These are phyloP conservation scores for Rubia peregrina DNA, from an alignment of 305 asterid species.

Conservation along the genomic window DNA sequence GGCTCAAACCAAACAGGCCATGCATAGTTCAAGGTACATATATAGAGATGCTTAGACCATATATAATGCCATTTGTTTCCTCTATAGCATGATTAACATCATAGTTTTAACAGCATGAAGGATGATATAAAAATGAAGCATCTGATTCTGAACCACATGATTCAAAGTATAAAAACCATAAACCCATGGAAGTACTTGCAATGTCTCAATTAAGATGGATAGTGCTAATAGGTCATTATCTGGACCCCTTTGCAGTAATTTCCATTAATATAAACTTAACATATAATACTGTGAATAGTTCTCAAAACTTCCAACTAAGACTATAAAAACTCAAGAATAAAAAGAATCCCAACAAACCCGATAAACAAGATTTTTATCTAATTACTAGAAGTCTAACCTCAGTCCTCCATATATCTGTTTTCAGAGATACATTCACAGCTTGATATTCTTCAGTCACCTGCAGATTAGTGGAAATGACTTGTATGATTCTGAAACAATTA, in stretches of 20 bases:
- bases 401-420: constrained; percentile 74
- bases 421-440: constrained; percentile 91
- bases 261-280: no score
- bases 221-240: no score
- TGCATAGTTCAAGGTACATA: background rate
- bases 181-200: background rate
- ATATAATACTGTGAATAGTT: no score
- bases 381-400: constrained; percentile 48
- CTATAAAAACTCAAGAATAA: background rate
- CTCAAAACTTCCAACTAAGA: no score
- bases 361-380: background rate
- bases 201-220: background rate
- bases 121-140: background rate
- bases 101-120: background rate
- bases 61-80: background rate
- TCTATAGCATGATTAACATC: no score
- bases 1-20: background rate
- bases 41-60: background rate
- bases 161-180: background rate
- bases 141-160: background rate
- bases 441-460: constrained; percentile 94
- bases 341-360: background rate
- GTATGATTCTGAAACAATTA: constrained; percentile 11
- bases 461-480: constrained; percentile 21
- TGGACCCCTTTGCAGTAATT: no score